phyloP scores from a whole-genome alignment of 2,329 filamentous ascomycete species.

The Ophioceras dolichostomum region DNA sequence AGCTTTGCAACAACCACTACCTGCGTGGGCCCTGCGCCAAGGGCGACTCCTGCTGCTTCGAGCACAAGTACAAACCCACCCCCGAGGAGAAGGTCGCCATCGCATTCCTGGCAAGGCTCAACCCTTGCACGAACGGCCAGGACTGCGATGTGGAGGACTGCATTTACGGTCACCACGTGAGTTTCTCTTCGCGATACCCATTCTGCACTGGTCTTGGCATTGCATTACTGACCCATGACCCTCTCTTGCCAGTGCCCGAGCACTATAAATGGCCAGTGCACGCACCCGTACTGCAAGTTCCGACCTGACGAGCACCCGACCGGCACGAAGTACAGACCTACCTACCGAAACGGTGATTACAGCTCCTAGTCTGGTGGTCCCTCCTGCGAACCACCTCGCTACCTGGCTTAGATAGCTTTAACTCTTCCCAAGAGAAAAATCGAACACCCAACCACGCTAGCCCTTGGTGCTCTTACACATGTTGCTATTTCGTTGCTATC shows the following conservation, averaged over 20 bases:
- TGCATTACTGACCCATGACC: neutral
- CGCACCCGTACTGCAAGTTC: slow-evolving; percentile 44
- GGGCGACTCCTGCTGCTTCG: slow-evolving; percentile 40
- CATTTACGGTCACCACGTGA: slow-evolving; percentile 51
- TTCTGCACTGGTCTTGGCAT: too few relatives aligned
- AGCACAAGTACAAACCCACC: slow-evolving; percentile 40
- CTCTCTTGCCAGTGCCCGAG: slow-evolving; percentile 33
- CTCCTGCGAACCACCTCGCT: too few relatives aligned
- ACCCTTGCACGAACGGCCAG: slow-evolving; percentile 45
- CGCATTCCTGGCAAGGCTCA: slow-evolving; percentile 40
- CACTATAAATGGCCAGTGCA: slow-evolving; percentile 36
- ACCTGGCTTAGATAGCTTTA: too few relatives aligned
- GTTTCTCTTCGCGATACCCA: slow-evolving; percentile 14
- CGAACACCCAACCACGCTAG: too few relatives aligned
- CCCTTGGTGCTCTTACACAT: too few relatives aligned
- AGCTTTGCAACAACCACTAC: slow-evolving; percentile 52
- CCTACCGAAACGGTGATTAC: slow-evolving; percentile 5
- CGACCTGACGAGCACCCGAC: slow-evolving; percentile 39
- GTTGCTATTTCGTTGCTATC: too few relatives aligned
- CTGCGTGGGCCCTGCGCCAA: slow-evolving; percentile 45
- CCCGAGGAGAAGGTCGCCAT: slow-evolving; percentile 44
- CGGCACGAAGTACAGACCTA: slow-evolving; percentile 33
- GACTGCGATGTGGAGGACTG: slow-evolving; percentile 45
- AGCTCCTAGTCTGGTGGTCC: too few relatives aligned
- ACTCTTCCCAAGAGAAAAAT: too few relatives aligned